Conservation (phyloP, 345 rosid genomes). For the Isatis tinctoria region DNA sequence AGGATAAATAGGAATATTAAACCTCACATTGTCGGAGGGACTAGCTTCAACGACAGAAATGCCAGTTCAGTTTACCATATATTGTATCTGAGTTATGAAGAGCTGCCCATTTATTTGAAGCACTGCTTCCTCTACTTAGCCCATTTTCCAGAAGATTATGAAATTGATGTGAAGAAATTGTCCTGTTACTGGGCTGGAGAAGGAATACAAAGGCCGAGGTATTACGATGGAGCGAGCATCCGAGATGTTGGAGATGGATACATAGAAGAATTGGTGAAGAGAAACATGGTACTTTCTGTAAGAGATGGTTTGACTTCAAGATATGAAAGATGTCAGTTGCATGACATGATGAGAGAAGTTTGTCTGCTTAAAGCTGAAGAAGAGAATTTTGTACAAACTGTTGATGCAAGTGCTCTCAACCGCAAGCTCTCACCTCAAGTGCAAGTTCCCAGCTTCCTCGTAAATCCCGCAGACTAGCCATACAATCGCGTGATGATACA, state of each 20-base stretch:
- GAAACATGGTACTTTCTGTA: constrained; percentile 34
- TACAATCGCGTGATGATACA: too few species aligned
- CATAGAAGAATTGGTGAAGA: constrained; percentile 28
- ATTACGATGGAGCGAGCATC: neutral
- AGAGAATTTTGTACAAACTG: constrained; percentile 12
- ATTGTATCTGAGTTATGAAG: too few species aligned
- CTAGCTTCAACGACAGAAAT: neutral
- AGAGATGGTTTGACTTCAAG: neutral
- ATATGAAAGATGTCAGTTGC: constrained; percentile 2
- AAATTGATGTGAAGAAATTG: constrained; percentile 19
- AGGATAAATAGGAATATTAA: neutral
- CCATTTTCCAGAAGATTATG: constrained; percentile 9
- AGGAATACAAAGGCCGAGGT: constrained; percentile 23
- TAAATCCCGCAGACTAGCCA: neutral
- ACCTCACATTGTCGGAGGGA: neutral
- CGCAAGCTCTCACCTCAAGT: too few species aligned
- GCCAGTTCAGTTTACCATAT: too few species aligned
- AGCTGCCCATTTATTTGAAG: neutral
- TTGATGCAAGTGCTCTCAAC: too few species aligned
- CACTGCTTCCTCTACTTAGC: neutral
- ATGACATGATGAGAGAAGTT: constrained; percentile 29
- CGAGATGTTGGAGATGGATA: constrained; percentile 24
- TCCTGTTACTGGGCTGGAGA: constrained; percentile 37
- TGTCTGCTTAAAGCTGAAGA: constrained; percentile 20
- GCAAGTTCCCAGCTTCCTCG: neutral